Base-by-base conservation (phyloP, 2,329 filamentous ascomycete species). In the Dactylellina cionopaga region DNA sequence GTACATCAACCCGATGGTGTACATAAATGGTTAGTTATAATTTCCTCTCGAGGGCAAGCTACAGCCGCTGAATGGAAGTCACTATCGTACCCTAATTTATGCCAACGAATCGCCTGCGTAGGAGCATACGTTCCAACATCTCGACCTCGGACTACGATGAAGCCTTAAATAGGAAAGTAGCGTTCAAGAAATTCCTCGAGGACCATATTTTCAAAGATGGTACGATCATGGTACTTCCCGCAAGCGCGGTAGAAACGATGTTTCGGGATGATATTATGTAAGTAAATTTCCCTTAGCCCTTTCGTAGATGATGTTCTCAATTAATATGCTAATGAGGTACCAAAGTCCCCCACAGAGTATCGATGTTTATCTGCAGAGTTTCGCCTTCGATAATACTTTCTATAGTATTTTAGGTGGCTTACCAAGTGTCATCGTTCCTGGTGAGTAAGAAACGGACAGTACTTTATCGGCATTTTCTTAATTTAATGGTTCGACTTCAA, bases 311-410 rank as follows among this genome's bases (percentile, higher is more conserved):
- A 27, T 10, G 13, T 49, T 1, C 15, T n/a, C n/a, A n/a, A n/a
- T n/a, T n/a, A n/a, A n/a, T n/a, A n/a, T n/a, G n/a, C n/a, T n/a
- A n/a, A n/a, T n/a, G n/a, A n/a, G n/a, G 24, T 3, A 35, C 33
- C 15, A 35, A n/a, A 71, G 56, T 3, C 41, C 65, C 9, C 49
- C 65, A 19, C 56, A 64, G 24, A 51, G 10, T 25, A 43, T 63
- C 15, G 56, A 71, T 25, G 27, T 37, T 15, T 63, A 58, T 24
- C 56, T 71, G 5, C 56, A 71, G 52, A 71, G 56, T 22, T 71
- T 71, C 43, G 56, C 56, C 7, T 71, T 71, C 11, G 65, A 71
- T 44, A 56, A 71, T 62, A 71, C 56, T 6, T 70, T 70, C 22
- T 71, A 71, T 19, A 63, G 56, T 6, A 71, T 71, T 7, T 43